These are phyloP conservation scores for Rutstroemia sp. DNA, from an alignment of 2,329 filamentous ascomycete genomes.

Conservation along the genomic window DNA sequence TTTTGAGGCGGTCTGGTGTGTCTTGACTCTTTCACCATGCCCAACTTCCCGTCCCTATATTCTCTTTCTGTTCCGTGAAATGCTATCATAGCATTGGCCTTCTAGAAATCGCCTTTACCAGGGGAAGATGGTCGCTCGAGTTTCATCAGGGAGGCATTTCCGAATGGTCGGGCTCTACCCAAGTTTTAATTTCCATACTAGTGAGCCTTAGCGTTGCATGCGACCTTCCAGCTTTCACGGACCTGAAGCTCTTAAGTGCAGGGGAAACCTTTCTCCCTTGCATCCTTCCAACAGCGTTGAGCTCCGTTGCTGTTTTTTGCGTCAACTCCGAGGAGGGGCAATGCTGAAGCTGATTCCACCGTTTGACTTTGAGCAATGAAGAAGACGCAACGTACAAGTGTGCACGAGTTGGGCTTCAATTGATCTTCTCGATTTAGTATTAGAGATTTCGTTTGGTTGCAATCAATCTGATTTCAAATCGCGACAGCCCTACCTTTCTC, in stretches of 20 bases:
- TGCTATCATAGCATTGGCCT: neutral
- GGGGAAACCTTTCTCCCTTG: neutral
- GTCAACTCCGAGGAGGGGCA: neutral
- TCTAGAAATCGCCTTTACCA: neutral
- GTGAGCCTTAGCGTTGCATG: neutral
- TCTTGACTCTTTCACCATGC: no score
- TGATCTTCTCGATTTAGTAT: neutral
- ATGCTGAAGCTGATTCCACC: neutral
- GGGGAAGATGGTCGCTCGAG: neutral
- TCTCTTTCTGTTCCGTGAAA: no score
- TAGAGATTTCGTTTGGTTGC: neutral
- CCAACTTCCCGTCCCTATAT: neutral
- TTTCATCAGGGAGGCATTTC: neutral
- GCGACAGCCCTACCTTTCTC: neutral
- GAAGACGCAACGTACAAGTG: neutral
- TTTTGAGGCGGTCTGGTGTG: neutral
- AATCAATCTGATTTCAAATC: neutral
- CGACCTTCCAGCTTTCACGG: conserved; percentile 2
- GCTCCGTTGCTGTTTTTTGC: neutral
- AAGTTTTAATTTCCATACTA: neutral
- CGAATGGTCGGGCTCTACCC: conserved; percentile 1
- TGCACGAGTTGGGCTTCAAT: neutral
- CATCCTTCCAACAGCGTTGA: neutral
- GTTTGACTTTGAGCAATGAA: neutral
- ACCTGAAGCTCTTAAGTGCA: neutral